These are phyloP conservation scores for Coelastrella sp. DNA, from an alignment of 139 green algal species.

Conservation along the genomic window DNA sequence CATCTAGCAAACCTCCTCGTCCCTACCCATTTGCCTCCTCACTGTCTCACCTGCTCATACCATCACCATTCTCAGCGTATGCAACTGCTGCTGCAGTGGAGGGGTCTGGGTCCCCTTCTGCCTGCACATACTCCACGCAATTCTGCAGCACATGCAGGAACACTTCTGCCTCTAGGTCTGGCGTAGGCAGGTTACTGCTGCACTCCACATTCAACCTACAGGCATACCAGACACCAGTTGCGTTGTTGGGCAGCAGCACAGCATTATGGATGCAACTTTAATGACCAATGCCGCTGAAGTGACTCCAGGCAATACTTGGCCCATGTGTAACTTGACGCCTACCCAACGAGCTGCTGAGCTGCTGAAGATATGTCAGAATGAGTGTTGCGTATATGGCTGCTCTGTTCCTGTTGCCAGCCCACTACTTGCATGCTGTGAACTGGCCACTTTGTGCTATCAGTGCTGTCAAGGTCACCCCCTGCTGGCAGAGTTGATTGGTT, in stretches of 20 bases:
- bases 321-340: too few species aligned
- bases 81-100: slow-evolving; percentile 43
- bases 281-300: background rate
- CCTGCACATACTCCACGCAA: slow-evolving; percentile 65
- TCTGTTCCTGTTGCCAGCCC: too few species aligned
- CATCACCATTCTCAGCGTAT: slow-evolving; percentile 50
- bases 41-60: slow-evolving; percentile 37
- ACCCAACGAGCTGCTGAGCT: too few species aligned
- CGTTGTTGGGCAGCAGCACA: too few species aligned
- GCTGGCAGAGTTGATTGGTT: background rate
- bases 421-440: background rate
- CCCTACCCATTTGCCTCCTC: background rate
- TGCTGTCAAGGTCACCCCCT: background rate
- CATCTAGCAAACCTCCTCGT: too few species aligned
- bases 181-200: slow-evolving; percentile 68
- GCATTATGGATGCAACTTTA: background rate
- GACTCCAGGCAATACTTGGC: too few species aligned
- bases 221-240: too few species aligned
- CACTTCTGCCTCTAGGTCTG: slow-evolving; percentile 89
- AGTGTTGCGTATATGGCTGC: too few species aligned
- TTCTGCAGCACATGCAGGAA: slow-evolving; percentile 84
- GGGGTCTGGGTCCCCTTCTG: slow-evolving; percentile 45
- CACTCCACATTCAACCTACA: slow-evolving; percentile 70
- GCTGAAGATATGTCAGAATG: too few species aligned
- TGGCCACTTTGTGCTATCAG: background rate